These are phyloP conservation scores for Limonium bicolor DNA, from an alignment of 148 eudicot genomes.

Conservation along the genomic window DNA sequence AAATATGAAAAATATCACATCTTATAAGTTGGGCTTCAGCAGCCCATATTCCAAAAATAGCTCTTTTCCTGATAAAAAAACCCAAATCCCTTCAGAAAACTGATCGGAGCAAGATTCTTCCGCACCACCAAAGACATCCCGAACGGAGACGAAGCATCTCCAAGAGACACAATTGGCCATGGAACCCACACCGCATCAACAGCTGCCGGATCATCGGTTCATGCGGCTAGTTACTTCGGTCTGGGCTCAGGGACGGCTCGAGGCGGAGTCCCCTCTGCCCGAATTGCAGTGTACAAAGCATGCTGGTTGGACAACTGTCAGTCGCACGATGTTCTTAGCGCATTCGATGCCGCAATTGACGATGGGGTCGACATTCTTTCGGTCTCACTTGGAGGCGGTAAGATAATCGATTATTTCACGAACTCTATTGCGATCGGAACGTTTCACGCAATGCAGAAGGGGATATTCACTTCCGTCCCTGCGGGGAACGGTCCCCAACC, in stretches of 20 bases:
- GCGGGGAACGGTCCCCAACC: too few relatives aligned
- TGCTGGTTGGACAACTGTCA: conserved; percentile 31
- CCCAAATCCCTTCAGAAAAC: conserved; percentile 19
- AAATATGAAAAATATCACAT: not conserved
- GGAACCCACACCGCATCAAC: conserved; percentile 66
- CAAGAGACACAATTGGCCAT: conserved; percentile 45
- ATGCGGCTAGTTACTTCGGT: conserved; percentile 44
- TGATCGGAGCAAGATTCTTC: conserved; percentile 37
- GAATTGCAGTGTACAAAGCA: conserved; percentile 49
- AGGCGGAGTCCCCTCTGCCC: conserved; percentile 50
- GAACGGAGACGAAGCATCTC: conserved; percentile 6
- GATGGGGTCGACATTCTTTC: conserved; percentile 67
- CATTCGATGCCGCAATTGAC: conserved; percentile 56
- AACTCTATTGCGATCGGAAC: conserved; percentile 60
- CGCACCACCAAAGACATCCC: not conserved
- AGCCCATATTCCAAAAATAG: not conserved
- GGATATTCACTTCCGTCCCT: too few relatives aligned
- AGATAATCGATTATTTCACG: conserved; percentile 23
- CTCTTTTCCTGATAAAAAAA: not conserved
- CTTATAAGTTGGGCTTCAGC: not conserved
- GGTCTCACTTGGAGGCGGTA: conserved; percentile 38
- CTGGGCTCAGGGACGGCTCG: conserved; percentile 38
- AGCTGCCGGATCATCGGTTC: conserved; percentile 36
- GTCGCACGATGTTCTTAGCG: conserved; percentile 39
- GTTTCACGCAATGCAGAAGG: conserved; percentile 53